Evolutionary conservation across 2,329 filamentous ascomycete genomes (phyloP), one percentile per base, ranked within the genome.

Genomic region (Nemania sp.): DNA sequence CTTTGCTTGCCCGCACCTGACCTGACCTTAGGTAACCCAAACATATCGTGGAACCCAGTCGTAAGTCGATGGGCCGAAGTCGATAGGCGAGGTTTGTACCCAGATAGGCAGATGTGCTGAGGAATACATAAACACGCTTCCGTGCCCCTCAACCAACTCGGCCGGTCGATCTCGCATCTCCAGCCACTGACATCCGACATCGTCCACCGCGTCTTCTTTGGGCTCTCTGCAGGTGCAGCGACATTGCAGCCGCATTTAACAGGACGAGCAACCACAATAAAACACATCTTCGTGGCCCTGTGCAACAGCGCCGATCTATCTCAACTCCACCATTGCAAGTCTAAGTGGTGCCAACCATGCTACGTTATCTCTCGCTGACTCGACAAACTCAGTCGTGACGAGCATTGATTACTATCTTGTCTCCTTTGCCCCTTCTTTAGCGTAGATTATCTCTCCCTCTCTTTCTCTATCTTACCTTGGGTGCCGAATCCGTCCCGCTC

Each of bases 331-430:
- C 59, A 25, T 61, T 57, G 34, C 55, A 25, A 29, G 46, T 50
- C 46, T 54, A 56, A 67, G 60, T 69, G 63, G 67, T 69, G 67
- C 63, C 68, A 69, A 57, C 62, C 63, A 68, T 70, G 68, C 64
- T 65, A 66, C 65, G 62, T 63, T 66, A 65, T 65, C 62, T 65
- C 37, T n/a, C 43, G 42, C 56, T 55, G 64, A 65, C 66, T 67
- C 57, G 63, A 52, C 57, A 57, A 60, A 49, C 18, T 54, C 49
- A 34, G 51, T 56, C 48, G 43, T 59, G 55, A 56, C 17, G 40
- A 56, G 34, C 29, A 47, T 46, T 21, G 43, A 55, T 55, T 46
- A 18, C 50, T 49, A 55, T 60, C 54, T 51, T 56, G 46, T 43
- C 40, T 47, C 40, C 32, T 35, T 58, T 48, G 15, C 42, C 48